Percentiles rank a stretch among this genome's conserved stretches.
Evolutionary conservation across 2,329 filamentous ascomycete genomes (phyloP).

Genomic region (Fusarium staphyleae): DNA sequence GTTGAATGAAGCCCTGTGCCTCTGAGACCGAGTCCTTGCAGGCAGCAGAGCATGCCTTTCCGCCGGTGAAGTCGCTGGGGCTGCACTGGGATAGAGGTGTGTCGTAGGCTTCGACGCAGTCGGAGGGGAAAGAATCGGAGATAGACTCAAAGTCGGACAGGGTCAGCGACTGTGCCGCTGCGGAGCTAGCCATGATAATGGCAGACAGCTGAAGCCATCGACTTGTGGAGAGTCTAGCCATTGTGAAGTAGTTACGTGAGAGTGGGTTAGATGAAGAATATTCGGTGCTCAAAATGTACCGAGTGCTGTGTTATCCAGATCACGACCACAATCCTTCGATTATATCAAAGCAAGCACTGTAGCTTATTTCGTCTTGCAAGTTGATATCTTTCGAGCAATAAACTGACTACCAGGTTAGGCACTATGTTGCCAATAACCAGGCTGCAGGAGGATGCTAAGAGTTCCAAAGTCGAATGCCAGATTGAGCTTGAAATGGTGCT

Average conservation of each 20-base stretch:
- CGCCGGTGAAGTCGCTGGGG: conserved; percentile 47
- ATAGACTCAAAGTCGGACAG: conserved; percentile 53
- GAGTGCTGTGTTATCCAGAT: not conserved
- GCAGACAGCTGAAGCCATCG: conserved; percentile 38
- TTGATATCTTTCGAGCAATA: conserved; percentile 31
- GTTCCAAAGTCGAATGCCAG: conserved; percentile 13
- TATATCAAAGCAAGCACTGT: conserved; percentile 18
- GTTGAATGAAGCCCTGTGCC: conserved; percentile 42
- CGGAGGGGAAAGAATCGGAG: conserved; percentile 46
- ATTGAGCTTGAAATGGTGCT: not conserved
- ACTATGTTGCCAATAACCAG: conserved; percentile 31
- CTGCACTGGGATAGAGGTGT: conserved; percentile 49
- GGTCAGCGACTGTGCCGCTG: conserved; percentile 38
- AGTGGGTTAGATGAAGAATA: not conserved
- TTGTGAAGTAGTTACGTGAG: conserved; percentile 11
- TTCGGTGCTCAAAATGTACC: not conserved
- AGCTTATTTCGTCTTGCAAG: conserved; percentile 12
- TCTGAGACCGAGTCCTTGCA: conserved; percentile 45
- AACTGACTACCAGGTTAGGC: conserved; percentile 35
- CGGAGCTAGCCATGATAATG: conserved; percentile 35
- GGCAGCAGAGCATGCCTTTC: conserved; percentile 47
- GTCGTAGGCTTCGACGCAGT: conserved; percentile 54
- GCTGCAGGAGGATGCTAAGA: conserved; percentile 21
- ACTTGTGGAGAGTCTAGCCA: conserved; percentile 25
- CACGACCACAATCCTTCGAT: conserved; percentile 5